Evolutionary conservation across 768 basidiomycete species (phyloP).

Genomic region (Russula dissimulans): DNA sequence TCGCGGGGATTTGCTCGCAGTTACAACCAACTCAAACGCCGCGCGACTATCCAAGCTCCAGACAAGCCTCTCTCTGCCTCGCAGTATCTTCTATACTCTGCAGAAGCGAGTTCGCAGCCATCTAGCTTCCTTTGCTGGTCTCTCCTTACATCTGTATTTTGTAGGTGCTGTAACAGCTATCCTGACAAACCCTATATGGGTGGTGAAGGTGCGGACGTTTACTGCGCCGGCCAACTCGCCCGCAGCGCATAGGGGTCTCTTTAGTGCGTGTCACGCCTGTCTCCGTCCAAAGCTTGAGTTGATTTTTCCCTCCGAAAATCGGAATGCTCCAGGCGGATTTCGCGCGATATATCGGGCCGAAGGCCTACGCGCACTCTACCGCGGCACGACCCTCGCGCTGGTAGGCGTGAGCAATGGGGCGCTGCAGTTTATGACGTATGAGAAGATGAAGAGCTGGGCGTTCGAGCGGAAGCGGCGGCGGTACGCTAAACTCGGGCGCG

Average conservation of each 20-base stretch:
- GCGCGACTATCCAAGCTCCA: conserved; percentile 59
- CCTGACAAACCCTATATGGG: conserved; percentile 96
- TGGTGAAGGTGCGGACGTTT: conserved; percentile 96
- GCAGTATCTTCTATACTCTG: conserved; percentile 80
- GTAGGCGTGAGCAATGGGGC: conserved; percentile 93
- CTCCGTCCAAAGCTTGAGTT: not conserved
- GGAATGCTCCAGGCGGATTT: conserved; percentile 51
- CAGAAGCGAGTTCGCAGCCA: conserved; percentile 84
- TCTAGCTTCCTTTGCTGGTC: conserved; percentile 6
- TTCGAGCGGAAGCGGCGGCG: conserved; percentile 67
- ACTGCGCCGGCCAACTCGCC: conserved; percentile 63
- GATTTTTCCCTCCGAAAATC: not conserved
- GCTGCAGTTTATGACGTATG: conserved; percentile 92
- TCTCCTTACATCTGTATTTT: conserved; percentile 16
- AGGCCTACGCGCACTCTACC: conserved; percentile 73
- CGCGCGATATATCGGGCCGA: conserved; percentile 60
- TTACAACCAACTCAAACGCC: conserved; percentile 88
- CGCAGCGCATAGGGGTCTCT: conserved; percentile 68
- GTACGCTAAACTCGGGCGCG: conserved; percentile 48
- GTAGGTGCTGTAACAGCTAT: conserved; percentile 88
- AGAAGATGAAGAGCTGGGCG: conserved; percentile 88
- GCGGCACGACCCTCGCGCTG: conserved; percentile 79
- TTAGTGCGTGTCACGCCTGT: conserved; percentile 41
- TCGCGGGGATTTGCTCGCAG: conserved; percentile 31
- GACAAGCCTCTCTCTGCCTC: conserved; percentile 60